These are phyloP conservation scores for Ceratocystis alfenasii DNA, from an alignment of 2,329 filamentous ascomycete genomes.

Conservation along the genomic window DNA sequence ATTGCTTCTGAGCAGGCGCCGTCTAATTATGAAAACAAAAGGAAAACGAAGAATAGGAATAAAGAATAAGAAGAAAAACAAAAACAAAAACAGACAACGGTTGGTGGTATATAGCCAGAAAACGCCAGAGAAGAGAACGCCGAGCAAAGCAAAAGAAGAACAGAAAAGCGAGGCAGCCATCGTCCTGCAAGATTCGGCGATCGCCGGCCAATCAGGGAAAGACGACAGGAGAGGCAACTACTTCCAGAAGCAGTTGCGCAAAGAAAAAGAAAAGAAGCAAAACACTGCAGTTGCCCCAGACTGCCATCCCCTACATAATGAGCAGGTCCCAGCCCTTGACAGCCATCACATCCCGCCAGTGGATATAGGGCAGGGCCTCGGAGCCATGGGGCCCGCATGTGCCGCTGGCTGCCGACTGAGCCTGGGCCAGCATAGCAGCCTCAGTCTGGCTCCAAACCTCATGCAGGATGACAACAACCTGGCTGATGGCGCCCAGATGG, in stretches of 20 bases:
- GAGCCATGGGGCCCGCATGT: slow-evolving; percentile 28
- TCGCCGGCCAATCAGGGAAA: not conserved
- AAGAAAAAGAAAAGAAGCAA: slow-evolving; percentile 24
- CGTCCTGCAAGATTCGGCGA: not conserved
- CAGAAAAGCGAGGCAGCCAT: not conserved
- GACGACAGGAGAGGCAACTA: not conserved
- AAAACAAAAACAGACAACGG: not conserved
- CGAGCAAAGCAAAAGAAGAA: slow-evolving; percentile 14
- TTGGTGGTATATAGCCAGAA: slow-evolving; percentile 14
- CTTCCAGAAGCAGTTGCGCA: not conserved
- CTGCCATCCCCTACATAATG: slow-evolving; percentile 51
- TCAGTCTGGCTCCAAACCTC: slow-evolving; percentile 79
- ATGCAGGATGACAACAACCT: slow-evolving; percentile 62
- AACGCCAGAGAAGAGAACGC: slow-evolving; percentile 18
- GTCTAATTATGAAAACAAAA: slow-evolving; percentile 12
- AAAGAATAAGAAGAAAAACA: not conserved
- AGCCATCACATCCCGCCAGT: slow-evolving; percentile 92
- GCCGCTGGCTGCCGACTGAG: slow-evolving; percentile 29
- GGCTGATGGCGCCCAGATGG: slow-evolving; percentile 72
- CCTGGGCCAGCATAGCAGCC: slow-evolving; percentile 33
- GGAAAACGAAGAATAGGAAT: not conserved
- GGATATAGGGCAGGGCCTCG: slow-evolving; percentile 52
- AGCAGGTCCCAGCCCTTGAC: slow-evolving; percentile 86
- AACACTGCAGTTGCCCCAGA: slow-evolving; percentile 12
- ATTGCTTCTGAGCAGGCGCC: slow-evolving; percentile 1